A percentile compares a stretch with the other conserved stretches of the same genome.
These are phyloP conservation scores for Xylaria intraflava DNA, from an alignment of 495 filamentous ascomycete species.

Conservation along the genomic window DNA sequence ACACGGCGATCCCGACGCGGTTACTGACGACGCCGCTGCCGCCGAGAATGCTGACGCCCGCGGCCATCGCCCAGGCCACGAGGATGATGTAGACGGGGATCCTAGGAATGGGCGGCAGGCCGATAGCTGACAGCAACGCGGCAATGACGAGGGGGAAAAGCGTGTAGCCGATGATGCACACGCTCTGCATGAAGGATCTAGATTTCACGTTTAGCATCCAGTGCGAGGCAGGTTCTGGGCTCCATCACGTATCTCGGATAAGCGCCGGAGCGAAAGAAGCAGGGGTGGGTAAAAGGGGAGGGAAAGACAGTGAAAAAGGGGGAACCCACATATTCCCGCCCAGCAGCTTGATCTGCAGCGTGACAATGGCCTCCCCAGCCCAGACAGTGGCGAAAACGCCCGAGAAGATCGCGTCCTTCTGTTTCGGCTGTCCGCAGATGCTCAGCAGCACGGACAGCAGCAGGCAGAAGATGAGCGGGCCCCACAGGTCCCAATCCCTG, in stretches of 20 bases:
- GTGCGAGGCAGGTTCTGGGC: not conserved
- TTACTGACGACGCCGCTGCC: constrained; percentile 94
- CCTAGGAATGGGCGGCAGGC: constrained; percentile 66
- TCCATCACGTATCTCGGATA: not conserved
- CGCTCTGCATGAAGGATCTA: constrained; percentile 93
- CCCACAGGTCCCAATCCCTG: constrained; percentile 97
- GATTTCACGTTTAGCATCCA: not conserved
- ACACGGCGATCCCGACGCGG: constrained; percentile 89
- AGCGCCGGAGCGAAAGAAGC: no score
- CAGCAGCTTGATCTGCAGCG: constrained; percentile 94
- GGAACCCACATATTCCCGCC: constrained; percentile 89
- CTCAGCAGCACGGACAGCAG: constrained; percentile 80
- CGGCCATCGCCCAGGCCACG: constrained; percentile 86
- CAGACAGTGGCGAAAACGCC: constrained; percentile 95
- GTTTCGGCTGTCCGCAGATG: constrained; percentile 61
- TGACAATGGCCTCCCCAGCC: constrained; percentile 95
- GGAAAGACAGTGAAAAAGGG: no score
- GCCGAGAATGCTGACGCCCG: constrained; percentile 90
- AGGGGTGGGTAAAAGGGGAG: not conserved
- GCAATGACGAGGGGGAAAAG: constrained; percentile 97
- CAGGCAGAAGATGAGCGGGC: constrained; percentile 87
- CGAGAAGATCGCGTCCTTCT: constrained; percentile 84
- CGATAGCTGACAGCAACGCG: constrained; percentile 75
- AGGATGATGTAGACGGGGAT: constrained; percentile 87
- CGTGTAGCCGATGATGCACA: constrained; percentile 97